A percentile compares a stretch with the other conserved stretches of the same genome.
phyloP scores from a whole-genome alignment of 495 filamentous ascomycete species.

The Talaromyces nanjingensis region DNA sequence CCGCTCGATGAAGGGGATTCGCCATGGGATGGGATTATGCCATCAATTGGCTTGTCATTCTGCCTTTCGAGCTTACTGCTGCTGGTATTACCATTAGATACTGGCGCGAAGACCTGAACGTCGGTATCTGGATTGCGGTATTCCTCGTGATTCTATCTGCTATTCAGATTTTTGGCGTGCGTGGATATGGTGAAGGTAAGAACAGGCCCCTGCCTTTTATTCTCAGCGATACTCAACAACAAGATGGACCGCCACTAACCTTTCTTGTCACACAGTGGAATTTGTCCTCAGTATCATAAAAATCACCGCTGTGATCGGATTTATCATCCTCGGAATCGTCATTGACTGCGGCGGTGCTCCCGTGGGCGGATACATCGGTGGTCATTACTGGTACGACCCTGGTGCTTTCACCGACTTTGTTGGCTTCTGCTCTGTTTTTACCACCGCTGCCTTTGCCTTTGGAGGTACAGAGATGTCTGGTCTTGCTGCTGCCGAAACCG shows the following conservation, averaged over 20 bases:
- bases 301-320: conserved; percentile 54
- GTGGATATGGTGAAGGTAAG: conserved; percentile 65
- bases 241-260: neutral
- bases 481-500: conserved; percentile 63
- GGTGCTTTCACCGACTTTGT: conserved; percentile 66
- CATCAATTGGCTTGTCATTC: conserved; percentile 56
- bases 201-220: neutral
- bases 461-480: conserved; percentile 66
- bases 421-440: conserved; percentile 67
- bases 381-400: conserved; percentile 71
- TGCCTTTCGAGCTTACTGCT: conserved; percentile 65
- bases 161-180: conserved; percentile 49
- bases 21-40: conserved; percentile 63
- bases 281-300: conserved; percentile 41
- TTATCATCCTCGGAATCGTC: conserved; percentile 67
- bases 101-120: conserved; percentile 54
- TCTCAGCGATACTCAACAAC: neutral
- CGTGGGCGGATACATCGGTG: conserved; percentile 72
- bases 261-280: conserved; percentile 21
- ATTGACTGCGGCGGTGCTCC: conserved; percentile 72
- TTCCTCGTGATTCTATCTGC: conserved; percentile 41
- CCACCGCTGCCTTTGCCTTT: conserved; percentile 69
- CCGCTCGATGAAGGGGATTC: conserved; percentile 28
- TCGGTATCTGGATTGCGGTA: conserved; percentile 58
- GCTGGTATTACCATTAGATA: conserved; percentile 70